Conservation (phyloP, 2,329 filamentous ascomycete species). For the Aspergillus persii region DNA sequence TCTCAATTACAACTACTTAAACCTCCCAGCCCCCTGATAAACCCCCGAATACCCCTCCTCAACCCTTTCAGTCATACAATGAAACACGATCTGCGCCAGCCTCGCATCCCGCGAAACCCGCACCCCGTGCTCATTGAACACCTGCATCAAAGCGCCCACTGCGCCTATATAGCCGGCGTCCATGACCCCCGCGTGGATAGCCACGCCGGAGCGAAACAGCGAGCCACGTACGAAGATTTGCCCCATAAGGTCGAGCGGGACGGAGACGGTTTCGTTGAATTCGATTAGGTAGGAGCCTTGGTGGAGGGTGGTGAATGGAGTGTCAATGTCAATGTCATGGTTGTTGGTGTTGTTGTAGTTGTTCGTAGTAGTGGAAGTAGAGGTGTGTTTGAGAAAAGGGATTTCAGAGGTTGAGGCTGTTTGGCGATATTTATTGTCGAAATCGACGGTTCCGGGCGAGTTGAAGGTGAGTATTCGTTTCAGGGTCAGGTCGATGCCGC, state of each 20-base stretch:
- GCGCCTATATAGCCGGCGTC: slow-evolving; percentile 45
- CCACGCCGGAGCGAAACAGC: slow-evolving; percentile 41
- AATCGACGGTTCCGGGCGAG: background rate
- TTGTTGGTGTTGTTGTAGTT: background rate
- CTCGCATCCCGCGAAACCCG: slow-evolving; percentile 33
- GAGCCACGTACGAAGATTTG: slow-evolving; percentile 40
- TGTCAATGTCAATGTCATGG: background rate
- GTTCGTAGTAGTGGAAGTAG: background rate
- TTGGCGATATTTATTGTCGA: background rate
- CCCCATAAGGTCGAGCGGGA: slow-evolving; percentile 42
- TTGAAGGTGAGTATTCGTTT: background rate
- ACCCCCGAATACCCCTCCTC: slow-evolving; percentile 35
- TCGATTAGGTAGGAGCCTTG: slow-evolving; percentile 34
- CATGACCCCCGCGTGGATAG: slow-evolving; percentile 40
- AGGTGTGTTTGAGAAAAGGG: background rate
- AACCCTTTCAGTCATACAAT: slow-evolving; percentile 35
- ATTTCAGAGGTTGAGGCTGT: background rate
- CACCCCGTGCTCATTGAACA: slow-evolving; percentile 37
- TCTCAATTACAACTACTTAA: background rate
- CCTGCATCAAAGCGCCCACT: slow-evolving; percentile 40
- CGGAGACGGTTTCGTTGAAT: slow-evolving; percentile 41
- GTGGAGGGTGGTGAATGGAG: background rate
- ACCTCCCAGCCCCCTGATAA: slow-evolving; percentile 28
- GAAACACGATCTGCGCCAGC: slow-evolving; percentile 43
- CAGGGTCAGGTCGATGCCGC: background rate